Conservation (phyloP, 371 early-diverging fungal genomes). For the Zychaea mexicana region DNA sequence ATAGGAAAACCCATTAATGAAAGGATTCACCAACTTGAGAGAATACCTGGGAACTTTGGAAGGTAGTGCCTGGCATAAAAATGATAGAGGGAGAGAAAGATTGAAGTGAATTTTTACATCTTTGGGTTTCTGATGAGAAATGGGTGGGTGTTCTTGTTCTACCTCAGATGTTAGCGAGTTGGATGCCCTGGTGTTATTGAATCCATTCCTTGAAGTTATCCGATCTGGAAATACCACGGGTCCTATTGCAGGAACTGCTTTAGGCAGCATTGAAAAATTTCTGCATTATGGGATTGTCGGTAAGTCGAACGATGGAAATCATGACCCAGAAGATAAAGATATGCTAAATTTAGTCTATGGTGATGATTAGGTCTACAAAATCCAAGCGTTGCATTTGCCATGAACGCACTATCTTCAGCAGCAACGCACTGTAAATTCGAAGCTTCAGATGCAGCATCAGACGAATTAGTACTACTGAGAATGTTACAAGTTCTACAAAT, state of each 20-base stretch:
- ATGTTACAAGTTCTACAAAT: slow-evolving; percentile 84
- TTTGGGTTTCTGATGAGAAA: too few relatives aligned
- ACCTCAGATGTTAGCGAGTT: slow-evolving; percentile 57
- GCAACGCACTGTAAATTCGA: slow-evolving; percentile 96
- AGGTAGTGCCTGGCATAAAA: slow-evolving; percentile 35
- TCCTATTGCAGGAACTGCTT: slow-evolving; percentile 91
- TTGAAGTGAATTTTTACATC: too few relatives aligned
- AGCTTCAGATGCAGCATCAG: slow-evolving; percentile 88
- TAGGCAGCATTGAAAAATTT: slow-evolving; percentile 88
- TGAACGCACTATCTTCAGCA: slow-evolving; percentile 74
- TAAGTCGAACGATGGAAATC: slow-evolving; percentile 27
- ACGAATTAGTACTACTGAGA: slow-evolving; percentile 90
- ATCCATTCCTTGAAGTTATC: slow-evolving; percentile 91
- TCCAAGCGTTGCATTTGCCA: slow-evolving; percentile 67
- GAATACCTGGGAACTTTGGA: slow-evolving; percentile 62
- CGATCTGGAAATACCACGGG: slow-evolving; percentile 92
- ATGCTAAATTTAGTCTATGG: background rate
- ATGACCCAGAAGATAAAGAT: background rate
- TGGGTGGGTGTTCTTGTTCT: too few relatives aligned
- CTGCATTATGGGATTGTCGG: slow-evolving; percentile 84
- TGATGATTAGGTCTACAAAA: slow-evolving; percentile 62
- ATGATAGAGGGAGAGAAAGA: background rate
- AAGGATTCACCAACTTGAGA: slow-evolving; percentile 71
- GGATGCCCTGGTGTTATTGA: slow-evolving; percentile 77
- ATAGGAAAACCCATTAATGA: slow-evolving; percentile 75